Evolutionary conservation across 371 early-diverging fungal species (phyloP).

Genomic region (Mucor circinelloides): DNA sequence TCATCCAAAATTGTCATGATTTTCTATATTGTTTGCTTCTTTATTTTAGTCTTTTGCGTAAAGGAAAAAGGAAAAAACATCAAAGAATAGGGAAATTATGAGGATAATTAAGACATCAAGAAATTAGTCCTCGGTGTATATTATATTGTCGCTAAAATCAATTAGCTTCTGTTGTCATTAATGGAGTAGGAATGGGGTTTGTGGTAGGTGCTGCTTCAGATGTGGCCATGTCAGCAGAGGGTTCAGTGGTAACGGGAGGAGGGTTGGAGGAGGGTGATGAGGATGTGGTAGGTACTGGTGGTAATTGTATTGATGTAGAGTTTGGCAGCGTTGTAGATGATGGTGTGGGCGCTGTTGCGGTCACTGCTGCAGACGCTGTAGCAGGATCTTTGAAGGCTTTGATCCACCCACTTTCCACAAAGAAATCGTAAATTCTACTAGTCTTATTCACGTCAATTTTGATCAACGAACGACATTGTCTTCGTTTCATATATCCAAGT

Average conservation of each 20-base stretch:
- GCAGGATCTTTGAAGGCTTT: slow-evolving; percentile 49
- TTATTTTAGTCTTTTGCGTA: neutral
- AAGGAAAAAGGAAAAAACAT: slow-evolving; percentile 1
- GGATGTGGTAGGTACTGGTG: neutral
- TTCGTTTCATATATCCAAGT: slow-evolving; percentile 70
- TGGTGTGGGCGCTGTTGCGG: slow-evolving; percentile 2
- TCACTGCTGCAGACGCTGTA: neutral
- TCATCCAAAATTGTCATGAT: slow-evolving; percentile 3
- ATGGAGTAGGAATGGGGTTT: neutral
- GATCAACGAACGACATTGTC: slow-evolving; percentile 78
- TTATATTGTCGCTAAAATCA: neutral
- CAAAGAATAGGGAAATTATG: neutral
- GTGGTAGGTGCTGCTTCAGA: neutral
- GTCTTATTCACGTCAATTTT: slow-evolving; percentile 91
- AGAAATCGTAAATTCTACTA: slow-evolving; percentile 85
- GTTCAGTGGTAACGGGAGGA: neutral
- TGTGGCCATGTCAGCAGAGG: neutral
- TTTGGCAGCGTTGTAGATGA: neutral
- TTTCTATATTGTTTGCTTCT: neutral
- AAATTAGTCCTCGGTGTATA: slow-evolving; percentile 7
- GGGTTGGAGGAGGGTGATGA: neutral
- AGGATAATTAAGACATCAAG: neutral
- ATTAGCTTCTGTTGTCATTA: slow-evolving; percentile 10
- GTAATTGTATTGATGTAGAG: neutral
- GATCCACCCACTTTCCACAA: slow-evolving; percentile 91